Evolutionary conservation across 1,284 basidiomycete genomes (phyloP), one percentile per base, ranked within the genome.

Genomic region (Wallemia hederae): DNA sequence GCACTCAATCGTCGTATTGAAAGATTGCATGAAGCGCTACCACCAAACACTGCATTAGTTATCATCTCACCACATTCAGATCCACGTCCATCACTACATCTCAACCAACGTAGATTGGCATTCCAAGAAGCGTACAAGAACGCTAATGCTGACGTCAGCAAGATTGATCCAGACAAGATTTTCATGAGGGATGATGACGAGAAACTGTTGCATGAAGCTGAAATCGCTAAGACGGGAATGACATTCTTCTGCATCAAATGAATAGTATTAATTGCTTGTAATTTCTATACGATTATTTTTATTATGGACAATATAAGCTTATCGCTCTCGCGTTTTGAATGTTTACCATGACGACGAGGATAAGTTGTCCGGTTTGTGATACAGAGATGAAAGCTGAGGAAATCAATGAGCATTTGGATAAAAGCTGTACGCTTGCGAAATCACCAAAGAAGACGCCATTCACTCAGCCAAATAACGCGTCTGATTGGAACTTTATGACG

Each of bases 41-140:
- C 87, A 0, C 68, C 79, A 5, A 79, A 81, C 26, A 85, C 87
- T 0, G 87, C 87, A 0, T 69, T 94, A 14, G 72, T 92, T 55
- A 73, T 94, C 57, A 80, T 92, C 66, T 85, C 83, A 0, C 89
- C 89, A 0, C 86, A 92, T 67, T 79, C 80, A 0, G 85, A 91
- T 67, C 88, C 90, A 0, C 77, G 85, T 0, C 73, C 70, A 0
- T 88, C 90, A 83, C 73, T 81, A 0, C 68, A 74, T 25, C 72
- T 92, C 24, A 80, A 80, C 62, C 76, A 76, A 1, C 76, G 80
- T 61, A 82, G 86, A 68, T 70, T 71, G 2, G 75, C 77, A 22
- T 91, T 87, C 66, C 88, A 92, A 66, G 74, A 71, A 29, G 77
- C 80, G 27, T 73, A 83, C 65, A 77, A 79, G 66, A 74, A 73